Percentiles rank a stretch among this genome's conserved stretches.
These are phyloP conservation scores for Fusarium redolens DNA, from an alignment of 2,329 filamentous ascomycete genomes.

Conservation along the genomic window DNA sequence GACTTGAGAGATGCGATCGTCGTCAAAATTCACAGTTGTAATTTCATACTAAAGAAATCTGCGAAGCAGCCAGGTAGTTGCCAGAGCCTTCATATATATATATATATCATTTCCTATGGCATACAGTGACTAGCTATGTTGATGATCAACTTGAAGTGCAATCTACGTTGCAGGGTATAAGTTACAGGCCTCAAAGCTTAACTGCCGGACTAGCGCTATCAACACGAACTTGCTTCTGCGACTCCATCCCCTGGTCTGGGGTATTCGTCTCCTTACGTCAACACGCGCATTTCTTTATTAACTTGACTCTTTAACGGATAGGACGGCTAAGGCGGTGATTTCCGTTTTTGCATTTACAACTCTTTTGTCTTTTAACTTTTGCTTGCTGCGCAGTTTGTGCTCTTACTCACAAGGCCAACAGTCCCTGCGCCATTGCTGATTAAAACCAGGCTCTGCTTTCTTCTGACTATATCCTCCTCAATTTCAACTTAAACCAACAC, in stretches of 20 bases:
- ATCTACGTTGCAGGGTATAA: not conserved
- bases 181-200: slow-evolving; percentile 12
- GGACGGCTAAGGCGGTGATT: not conserved
- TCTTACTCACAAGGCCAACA: not conserved
- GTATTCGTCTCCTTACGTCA: slow-evolving; percentile 30
- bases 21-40: not conserved
- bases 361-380: not conserved
- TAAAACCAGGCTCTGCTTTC: not conserved
- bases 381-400: not conserved
- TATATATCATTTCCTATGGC: too few species aligned
- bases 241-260: slow-evolving; percentile 27
- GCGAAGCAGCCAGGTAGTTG: not conserved
- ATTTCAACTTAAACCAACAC: not conserved
- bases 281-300: slow-evolving; percentile 11
- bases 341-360: not conserved
- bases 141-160: not conserved
- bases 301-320: not conserved
- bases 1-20: not conserved
- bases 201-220: slow-evolving; percentile 31
- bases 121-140: not conserved
- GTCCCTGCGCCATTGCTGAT: slow-evolving; percentile 7
- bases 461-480: not conserved
- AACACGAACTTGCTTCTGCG: slow-evolving; percentile 40
- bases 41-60: not conserved
- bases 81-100: not conserved